Evolutionary conservation across 352 stramenopile species (phyloP).

Genomic region (Globisporangium nodosum): DNA sequence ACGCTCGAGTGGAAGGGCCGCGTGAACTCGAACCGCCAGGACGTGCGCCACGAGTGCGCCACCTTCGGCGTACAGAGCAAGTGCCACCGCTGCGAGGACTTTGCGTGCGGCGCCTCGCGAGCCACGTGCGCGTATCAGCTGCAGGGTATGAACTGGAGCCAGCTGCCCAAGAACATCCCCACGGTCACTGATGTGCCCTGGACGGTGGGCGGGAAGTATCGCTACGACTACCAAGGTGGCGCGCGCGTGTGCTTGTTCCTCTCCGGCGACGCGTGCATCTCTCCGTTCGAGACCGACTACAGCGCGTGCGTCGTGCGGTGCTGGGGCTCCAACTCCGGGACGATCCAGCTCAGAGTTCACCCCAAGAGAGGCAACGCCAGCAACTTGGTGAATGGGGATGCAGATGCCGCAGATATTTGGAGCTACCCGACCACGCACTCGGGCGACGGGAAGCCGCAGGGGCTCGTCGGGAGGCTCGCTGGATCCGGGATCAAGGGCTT

Average conservation of each 20-base stretch:
- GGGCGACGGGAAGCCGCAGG: slow-evolving; percentile 72
- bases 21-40: slow-evolving; percentile 85
- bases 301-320: slow-evolving; percentile 86
- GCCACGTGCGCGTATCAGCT: slow-evolving; percentile 88
- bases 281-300: slow-evolving; percentile 81
- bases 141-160: slow-evolving; percentile 81
- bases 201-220: slow-evolving; percentile 83
- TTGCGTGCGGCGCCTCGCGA: slow-evolving; percentile 54
- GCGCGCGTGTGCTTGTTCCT: slow-evolving; percentile 90
- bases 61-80: slow-evolving; percentile 89
- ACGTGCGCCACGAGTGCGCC: slow-evolving; percentile 90
- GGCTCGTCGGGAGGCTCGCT: slow-evolving; percentile 87
- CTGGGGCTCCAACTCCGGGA: slow-evolving; percentile 76
- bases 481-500: slow-evolving; percentile 77
- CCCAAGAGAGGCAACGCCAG: slow-evolving; percentile 27
- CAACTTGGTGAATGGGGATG: slow-evolving; percentile 22
- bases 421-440: slow-evolving; percentile 35
- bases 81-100: slow-evolving; percentile 91
- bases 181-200: slow-evolving; percentile 92
- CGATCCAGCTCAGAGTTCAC: slow-evolving; percentile 23
- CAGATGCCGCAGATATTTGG: slow-evolving; percentile 64
- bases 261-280: slow-evolving; percentile 77
- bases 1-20: slow-evolving; percentile 85
- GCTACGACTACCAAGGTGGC: slow-evolving; percentile 89
- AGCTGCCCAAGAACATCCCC: slow-evolving; percentile 86